Percentiles rank a stretch among this genome's conserved stretches.
Conservation (phyloP, 805 yeast genomes). For the Myxozyma neglecta region DNA sequence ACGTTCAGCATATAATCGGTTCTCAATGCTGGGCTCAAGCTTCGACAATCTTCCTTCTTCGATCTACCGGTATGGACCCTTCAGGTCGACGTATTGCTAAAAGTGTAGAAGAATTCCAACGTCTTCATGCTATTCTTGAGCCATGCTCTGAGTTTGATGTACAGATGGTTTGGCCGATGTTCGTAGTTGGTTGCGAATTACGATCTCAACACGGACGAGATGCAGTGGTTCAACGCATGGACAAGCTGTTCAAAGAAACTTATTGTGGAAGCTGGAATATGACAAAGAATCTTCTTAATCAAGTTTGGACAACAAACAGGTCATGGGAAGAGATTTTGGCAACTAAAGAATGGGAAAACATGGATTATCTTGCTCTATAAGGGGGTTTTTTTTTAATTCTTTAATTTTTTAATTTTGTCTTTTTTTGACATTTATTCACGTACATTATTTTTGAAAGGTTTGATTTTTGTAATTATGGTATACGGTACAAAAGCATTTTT, state of each 20-base stretch:
- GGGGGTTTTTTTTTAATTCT: not conserved
- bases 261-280: constrained; percentile 20
- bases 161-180: constrained; percentile 31
- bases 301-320: constrained; percentile 15
- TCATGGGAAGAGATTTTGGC: constrained; percentile 27
- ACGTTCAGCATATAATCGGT: constrained; percentile 24
- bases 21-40: constrained; percentile 32
- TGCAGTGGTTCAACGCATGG: constrained; percentile 10
- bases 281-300: constrained; percentile 14
- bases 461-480: too few relatives aligned
- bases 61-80: constrained; percentile 31
- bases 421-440: not conserved
- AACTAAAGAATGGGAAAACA: constrained; percentile 19
- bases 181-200: constrained; percentile 28
- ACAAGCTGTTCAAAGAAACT: constrained; percentile 4
- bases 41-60: constrained; percentile 20
- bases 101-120: constrained; percentile 20
- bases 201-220: constrained; percentile 9
- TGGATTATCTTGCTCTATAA: constrained; percentile 24
- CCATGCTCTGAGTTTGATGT: constrained; percentile 20
- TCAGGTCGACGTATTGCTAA: constrained; percentile 21
- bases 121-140: constrained; percentile 16
- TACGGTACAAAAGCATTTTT: too few relatives aligned
- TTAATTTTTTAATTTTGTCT: not conserved
- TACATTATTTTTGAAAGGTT: too few relatives aligned